Conservation (phyloP, 139 green algal genomes). For the Limnomonas spitsbergensis region DNA sequence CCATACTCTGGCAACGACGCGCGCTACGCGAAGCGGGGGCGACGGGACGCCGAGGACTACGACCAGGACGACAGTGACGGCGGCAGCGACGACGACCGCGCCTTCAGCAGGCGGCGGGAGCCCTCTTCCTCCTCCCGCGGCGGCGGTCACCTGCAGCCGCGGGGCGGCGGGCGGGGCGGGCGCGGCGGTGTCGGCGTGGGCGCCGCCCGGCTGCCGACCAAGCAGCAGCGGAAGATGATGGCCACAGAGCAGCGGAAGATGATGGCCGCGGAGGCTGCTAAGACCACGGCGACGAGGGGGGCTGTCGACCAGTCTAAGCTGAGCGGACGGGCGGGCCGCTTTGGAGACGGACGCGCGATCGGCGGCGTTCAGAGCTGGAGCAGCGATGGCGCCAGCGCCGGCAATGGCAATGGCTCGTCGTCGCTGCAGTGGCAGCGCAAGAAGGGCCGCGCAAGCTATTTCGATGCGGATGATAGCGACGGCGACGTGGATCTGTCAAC, state of each 20-base stretch:
- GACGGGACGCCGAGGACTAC: slow-evolving; percentile 6
- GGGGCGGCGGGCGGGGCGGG: not conserved
- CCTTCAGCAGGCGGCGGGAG: not conserved
- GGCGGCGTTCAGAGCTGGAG: slow-evolving; percentile 20
- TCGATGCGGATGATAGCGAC: slow-evolving; percentile 22
- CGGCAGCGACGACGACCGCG: not conserved
- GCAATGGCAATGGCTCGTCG: not conserved
- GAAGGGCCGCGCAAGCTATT: not conserved
- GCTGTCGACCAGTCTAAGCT: slow-evolving; percentile 32
- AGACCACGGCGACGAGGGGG: too few species aligned
- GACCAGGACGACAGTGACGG: not conserved
- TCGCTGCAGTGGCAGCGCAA: not conserved
- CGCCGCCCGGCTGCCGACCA: not conserved
- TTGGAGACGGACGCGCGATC: slow-evolving; percentile 41
- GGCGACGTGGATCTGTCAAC: slow-evolving; percentile 21
- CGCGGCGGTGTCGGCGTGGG: not conserved
- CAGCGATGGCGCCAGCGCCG: not conserved
- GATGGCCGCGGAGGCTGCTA: not conserved
- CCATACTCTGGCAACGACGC: too few species aligned
- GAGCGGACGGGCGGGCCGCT: slow-evolving; percentile 41
- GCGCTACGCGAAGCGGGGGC: not conserved
- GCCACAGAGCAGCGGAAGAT: slow-evolving; percentile 33
- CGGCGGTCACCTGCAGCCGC: too few species aligned
- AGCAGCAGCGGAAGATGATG: slow-evolving; percentile 5
- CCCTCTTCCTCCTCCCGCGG: too few species aligned